These are phyloP conservation scores for Neonectria neomacrospora DNA, from an alignment of 2,329 filamentous ascomycete species.

Conservation along the genomic window DNA sequence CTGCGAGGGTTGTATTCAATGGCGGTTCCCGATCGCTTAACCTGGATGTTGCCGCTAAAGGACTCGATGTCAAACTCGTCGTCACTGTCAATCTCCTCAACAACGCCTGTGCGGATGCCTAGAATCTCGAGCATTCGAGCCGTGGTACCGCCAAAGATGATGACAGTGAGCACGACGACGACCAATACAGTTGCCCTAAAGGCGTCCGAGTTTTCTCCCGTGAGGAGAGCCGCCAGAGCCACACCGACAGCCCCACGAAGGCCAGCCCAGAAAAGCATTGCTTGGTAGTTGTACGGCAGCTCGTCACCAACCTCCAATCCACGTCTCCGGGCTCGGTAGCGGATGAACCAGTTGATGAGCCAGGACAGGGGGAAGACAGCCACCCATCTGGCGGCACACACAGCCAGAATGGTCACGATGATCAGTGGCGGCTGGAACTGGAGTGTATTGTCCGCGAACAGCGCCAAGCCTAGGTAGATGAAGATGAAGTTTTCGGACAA, in stretches of 20 bases:
- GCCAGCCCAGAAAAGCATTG: constrained; percentile 99
- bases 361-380: constrained; percentile 93
- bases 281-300: constrained; percentile 93
- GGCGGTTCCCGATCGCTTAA: constrained; percentile 80
- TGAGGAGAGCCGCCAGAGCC: constrained; percentile 88
- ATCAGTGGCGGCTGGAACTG: constrained; percentile 96
- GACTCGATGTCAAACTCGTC: constrained; percentile 98
- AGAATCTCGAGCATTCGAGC: constrained; percentile 97
- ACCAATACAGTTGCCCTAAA: constrained; percentile 96
- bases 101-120: constrained; percentile 94
- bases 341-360: constrained; percentile 91
- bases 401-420: constrained; percentile 89
- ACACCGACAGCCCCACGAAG: constrained; percentile 95
- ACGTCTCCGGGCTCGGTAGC: constrained; percentile 81
- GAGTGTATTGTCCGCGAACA: constrained; percentile 90
- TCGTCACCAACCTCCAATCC: constrained; percentile 84
- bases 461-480: constrained; percentile 93
- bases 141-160: constrained; percentile 98
- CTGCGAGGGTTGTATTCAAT: constrained; percentile 81
- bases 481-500: constrained; percentile 99
- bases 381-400: constrained; percentile 91
- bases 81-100: constrained; percentile 96
- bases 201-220: constrained; percentile 82
- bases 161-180: constrained; percentile 96
- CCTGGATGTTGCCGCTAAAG: constrained; percentile 77